These are phyloP conservation scores for Sabuloglossum arenarium DNA, from an alignment of 495 filamentous ascomycete genomes.

Conservation along the genomic window DNA sequence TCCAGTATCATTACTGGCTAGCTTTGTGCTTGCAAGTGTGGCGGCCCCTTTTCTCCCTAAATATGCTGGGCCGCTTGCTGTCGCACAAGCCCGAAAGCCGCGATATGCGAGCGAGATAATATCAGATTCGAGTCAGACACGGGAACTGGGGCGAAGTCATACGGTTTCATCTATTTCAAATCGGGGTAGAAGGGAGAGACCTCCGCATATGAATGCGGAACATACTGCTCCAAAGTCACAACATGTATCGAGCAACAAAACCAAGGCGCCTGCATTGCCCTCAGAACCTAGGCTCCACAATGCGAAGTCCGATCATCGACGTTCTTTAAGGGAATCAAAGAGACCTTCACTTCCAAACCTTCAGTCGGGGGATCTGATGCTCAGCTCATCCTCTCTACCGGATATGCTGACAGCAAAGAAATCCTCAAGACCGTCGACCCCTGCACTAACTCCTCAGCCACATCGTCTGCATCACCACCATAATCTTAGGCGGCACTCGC, in stretches of 20 bases:
- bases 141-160: slow-evolving; percentile 27
- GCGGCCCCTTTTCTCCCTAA: slow-evolving; percentile 23
- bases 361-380: slow-evolving; percentile 20
- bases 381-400: slow-evolving; percentile 48
- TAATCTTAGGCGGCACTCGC: slow-evolving; percentile 25
- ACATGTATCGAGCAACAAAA: background rate
- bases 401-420: slow-evolving; percentile 24
- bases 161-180: slow-evolving; percentile 32
- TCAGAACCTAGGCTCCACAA: background rate
- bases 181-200: slow-evolving; percentile 24
- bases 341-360: background rate
- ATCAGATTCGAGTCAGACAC: slow-evolving; percentile 21
- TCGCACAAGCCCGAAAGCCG: slow-evolving; percentile 52
- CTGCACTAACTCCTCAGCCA: slow-evolving; percentile 13
- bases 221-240: slow-evolving; percentile 7
- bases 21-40: slow-evolving; percentile 45
- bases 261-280: background rate
- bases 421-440: slow-evolving; percentile 25
- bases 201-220: slow-evolving; percentile 8
- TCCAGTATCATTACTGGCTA: slow-evolving; percentile 48
- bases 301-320: background rate
- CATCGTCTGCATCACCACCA: slow-evolving; percentile 21
- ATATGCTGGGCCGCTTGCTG: slow-evolving; percentile 44
- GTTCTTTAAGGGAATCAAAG: background rate
- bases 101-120: slow-evolving; percentile 32